Evolutionary conservation across 768 basidiomycete species (phyloP), one percentile per base, ranked within the genome.

Genomic region (Russula dissimulans): DNA sequence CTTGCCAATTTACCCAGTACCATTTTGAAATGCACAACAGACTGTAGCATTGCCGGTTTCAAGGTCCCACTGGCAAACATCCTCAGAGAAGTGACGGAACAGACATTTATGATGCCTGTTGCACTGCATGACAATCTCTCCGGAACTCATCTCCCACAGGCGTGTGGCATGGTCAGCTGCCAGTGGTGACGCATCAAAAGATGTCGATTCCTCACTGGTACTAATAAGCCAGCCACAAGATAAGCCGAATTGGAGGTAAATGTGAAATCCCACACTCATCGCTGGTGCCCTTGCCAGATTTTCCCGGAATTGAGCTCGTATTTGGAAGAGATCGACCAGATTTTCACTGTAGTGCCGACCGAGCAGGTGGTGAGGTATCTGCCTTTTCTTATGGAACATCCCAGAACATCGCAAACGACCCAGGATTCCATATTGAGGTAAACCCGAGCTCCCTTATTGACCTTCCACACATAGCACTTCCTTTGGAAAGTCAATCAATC

Each of bases 211-310:
- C 68, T 26, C 22, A 26, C 22, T 26, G 22, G 22, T 26, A 26
- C 22, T 26, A 2, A 2, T 26, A 26, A 26, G 91, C 95, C 94
- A 69, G 95, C 97, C 31, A 98, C 95, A 36, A 98, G 79, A 75
- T 98, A 99, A 3, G 95, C 95, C 46, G 95, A 98, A 73, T 98
- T 95, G 38, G 97, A 95, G 70, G 92, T 95, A 73, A 98, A 98
- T 14, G 95, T 95, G 71, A 94, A 97, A 71, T 99, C 97, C 95
- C 97, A 98, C 31, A 98, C 95, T 97, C 95, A 98, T 63, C 95
- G 82, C 69, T 98, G 97, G 73, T 99, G 97, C 2, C 95, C 97
- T 67, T 85, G 79, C 22, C 98, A 77, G 18, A 86, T 81, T 73
- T 92, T 93, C 67, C 97, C 94, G 59, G 88, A 82, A 68, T 82